Conservation (phyloP, 805 yeast genomes). For the Saccharomycopsis amapae region DNA sequence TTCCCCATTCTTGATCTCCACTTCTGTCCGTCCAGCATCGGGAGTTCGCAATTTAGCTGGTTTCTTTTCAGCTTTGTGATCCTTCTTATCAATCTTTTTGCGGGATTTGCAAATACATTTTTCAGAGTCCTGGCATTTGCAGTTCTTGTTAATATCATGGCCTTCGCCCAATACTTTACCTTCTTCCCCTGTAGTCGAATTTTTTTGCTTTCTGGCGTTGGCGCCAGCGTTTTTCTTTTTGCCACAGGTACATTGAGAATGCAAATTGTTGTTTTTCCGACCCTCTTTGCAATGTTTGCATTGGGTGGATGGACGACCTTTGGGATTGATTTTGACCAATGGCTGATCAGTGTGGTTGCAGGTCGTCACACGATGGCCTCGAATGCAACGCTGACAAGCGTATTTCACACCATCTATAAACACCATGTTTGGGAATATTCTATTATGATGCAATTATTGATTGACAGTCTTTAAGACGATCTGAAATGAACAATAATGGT, state of each 20-base stretch:
- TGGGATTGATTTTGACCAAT: slow-evolving; percentile 87
- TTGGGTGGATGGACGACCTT: slow-evolving; percentile 92
- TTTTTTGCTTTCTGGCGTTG: slow-evolving; percentile 22
- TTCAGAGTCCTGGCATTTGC: slow-evolving; percentile 29
- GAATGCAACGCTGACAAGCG: slow-evolving; percentile 92
- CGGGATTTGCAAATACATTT: slow-evolving; percentile 21
- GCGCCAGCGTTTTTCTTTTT: slow-evolving; percentile 39
- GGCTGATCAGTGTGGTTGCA: slow-evolving; percentile 92
- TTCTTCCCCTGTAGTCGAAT: slow-evolving; percentile 27
- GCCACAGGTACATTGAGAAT: slow-evolving; percentile 64
- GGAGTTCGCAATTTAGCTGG: too few relatives aligned
- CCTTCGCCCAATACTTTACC: slow-evolving; percentile 21
- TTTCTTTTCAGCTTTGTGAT: too few relatives aligned
- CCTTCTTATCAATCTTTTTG: too few relatives aligned
- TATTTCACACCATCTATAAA: slow-evolving; percentile 86
- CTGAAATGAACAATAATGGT: too few relatives aligned
- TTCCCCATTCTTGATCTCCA: too few relatives aligned
- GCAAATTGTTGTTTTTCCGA: slow-evolving; percentile 58
- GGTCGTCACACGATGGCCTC: slow-evolving; percentile 94
- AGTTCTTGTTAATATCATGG: slow-evolving; percentile 31
- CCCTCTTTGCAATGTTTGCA: slow-evolving; percentile 80
- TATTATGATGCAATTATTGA: too few relatives aligned
- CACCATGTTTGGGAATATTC: too few relatives aligned
- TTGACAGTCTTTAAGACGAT: too few relatives aligned
- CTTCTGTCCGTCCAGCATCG: too few relatives aligned